phyloP scores from a whole-genome alignment of 2,329 filamentous ascomycete genomes.

The Penicillium aurantiogriseum region DNA sequence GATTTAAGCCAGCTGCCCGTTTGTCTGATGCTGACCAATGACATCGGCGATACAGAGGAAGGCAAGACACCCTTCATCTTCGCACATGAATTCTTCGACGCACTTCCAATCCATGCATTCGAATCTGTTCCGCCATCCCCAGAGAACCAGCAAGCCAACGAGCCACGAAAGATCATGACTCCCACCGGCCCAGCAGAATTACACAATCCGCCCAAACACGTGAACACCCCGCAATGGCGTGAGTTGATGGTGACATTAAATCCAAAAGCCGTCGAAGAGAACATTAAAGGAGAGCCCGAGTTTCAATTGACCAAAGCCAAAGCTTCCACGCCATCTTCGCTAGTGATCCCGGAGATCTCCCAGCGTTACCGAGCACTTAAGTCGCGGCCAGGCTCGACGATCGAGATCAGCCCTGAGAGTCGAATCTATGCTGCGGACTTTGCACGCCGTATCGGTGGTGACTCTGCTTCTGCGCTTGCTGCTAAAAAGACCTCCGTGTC shows the following conservation, averaged over 20 bases:
- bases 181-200: conserved; percentile 50
- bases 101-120: conserved; percentile 92
- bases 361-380: conserved; percentile 75
- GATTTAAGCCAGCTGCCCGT: not conserved
- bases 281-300: conserved; percentile 61
- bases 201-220: conserved; percentile 41
- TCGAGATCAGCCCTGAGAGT: conserved; percentile 89
- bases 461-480: conserved; percentile 31
- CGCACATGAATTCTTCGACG: conserved; percentile 98
- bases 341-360: conserved; percentile 80
- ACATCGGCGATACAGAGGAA: conserved; percentile 47
- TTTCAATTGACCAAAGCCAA: conserved; percentile 83
- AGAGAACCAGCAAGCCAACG: conserved; percentile 33
- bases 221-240: conserved; percentile 66
- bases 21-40: not conserved
- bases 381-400: conserved; percentile 63
- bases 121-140: conserved; percentile 64
- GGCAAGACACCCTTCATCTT: conserved; percentile 85
- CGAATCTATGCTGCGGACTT: conserved; percentile 78
- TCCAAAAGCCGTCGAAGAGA: conserved; percentile 55
- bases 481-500: conserved; percentile 23
- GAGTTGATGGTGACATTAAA: conserved; percentile 75
- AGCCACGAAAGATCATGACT: conserved; percentile 50
- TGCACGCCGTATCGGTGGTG: conserved; percentile 76
- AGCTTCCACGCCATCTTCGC: conserved; percentile 73